phyloP scores from a whole-genome alignment of 352 stramenopile species.

The Peronosclerospora sorghi region DNA sequence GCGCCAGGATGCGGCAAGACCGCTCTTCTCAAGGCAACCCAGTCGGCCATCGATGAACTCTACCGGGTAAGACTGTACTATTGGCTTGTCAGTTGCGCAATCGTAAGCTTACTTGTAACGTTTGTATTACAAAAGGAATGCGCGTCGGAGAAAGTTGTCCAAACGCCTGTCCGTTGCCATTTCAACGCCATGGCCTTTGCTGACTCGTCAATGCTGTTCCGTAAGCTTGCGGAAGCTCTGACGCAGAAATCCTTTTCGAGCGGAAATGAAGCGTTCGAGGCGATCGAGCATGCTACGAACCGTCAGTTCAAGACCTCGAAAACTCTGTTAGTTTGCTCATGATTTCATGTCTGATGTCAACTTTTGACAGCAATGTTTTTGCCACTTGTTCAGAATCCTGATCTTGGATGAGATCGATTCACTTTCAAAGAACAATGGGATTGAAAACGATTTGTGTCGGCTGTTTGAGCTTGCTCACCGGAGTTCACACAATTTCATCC shows the following conservation, averaged over 20 bases:
- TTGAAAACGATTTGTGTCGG: conserved; percentile 57
- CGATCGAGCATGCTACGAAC: conserved; percentile 43
- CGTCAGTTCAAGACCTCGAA: conserved; percentile 32
- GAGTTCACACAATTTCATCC: conserved; percentile 43
- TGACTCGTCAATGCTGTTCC: conserved; percentile 38
- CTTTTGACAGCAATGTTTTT: not conserved
- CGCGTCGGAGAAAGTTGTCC: conserved; percentile 13
- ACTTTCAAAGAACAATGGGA: conserved; percentile 49
- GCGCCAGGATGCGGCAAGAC: conserved; percentile 73
- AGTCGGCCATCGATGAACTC: conserved; percentile 35
- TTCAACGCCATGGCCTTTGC: conserved; percentile 67
- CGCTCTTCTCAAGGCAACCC: conserved; percentile 47
- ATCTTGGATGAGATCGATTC: conserved; percentile 78
- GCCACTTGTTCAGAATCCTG: conserved; percentile 29
- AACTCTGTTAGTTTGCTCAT: conserved; percentile 44
- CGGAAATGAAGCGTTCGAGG: conserved; percentile 47
- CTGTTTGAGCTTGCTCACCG: conserved; percentile 73
- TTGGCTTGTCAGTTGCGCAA: not conserved
- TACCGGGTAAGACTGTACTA: conserved; percentile 27
- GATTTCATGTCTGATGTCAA: not conserved
- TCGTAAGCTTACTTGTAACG: not conserved
- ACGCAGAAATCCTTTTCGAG: conserved; percentile 34
- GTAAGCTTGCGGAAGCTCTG: conserved; percentile 40
- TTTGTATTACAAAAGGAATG: conserved; percentile 21
- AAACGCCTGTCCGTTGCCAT: conserved; percentile 38